Conservation (phyloP, 768 basidiomycete species). For the Boletus vinaceobasis region DNA sequence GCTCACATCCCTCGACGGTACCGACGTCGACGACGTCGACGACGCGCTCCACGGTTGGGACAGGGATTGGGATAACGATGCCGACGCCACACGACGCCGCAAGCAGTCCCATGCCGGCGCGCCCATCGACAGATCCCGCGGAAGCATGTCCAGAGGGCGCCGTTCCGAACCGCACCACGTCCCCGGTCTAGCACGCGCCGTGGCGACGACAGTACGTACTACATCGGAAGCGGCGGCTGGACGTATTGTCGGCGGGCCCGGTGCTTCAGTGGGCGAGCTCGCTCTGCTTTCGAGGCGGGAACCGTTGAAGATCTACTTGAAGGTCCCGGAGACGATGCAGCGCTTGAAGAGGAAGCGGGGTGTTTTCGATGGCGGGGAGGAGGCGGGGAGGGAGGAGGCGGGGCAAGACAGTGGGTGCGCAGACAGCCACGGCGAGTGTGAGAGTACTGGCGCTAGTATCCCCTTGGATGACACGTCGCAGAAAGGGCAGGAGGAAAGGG, state of each 20-base stretch:
- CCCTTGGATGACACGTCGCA: neutral
- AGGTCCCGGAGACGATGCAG: conserved; percentile 3
- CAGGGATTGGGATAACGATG: no score
- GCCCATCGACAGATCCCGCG: neutral
- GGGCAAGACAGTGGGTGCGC: neutral
- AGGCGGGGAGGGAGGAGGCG: no score
- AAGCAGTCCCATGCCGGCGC: neutral
- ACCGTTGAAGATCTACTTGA: conserved; percentile 8
- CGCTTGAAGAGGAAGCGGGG: conserved; percentile 16
- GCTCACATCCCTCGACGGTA: conserved; percentile 13
- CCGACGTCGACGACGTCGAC: neutral
- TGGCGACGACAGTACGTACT: neutral
- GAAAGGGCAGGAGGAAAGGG: neutral
- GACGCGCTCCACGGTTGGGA: no score
- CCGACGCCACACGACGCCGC: neutral
- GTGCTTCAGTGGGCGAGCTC: conserved; percentile 19
- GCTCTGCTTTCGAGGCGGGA: conserved; percentile 12
- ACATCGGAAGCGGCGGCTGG: neutral
- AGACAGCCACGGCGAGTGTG: no score
- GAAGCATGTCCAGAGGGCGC: neutral
- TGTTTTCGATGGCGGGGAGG: neutral
- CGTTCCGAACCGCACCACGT: neutral
- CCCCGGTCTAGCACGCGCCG: no score
- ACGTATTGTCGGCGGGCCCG: conserved; percentile 15
- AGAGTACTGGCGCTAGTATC: neutral